These are phyloP conservation scores for Erythrophleum ivorense DNA, from an alignment of 331 rosid genomes.

Conservation along the genomic window DNA sequence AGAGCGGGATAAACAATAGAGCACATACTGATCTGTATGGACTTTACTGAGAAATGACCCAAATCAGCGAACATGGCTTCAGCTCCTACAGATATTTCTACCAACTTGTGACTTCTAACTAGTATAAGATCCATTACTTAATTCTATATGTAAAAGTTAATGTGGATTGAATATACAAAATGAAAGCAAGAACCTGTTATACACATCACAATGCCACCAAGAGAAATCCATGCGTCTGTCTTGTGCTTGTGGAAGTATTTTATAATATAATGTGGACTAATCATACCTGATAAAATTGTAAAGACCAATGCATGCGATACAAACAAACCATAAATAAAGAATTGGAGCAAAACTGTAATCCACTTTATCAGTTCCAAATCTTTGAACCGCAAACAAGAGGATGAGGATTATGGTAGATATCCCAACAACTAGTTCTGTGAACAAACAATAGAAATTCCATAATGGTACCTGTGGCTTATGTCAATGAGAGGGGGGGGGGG, in stretches of 20 bases:
- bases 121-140: too few species aligned
- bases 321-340: constrained; percentile 55
- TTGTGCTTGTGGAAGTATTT: constrained; percentile 57
- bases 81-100: constrained; percentile 43
- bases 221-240: constrained; percentile 66
- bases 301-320: constrained; percentile 56
- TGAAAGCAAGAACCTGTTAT: constrained; percentile 49
- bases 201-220: constrained; percentile 62
- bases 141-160: too few species aligned
- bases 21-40: constrained; percentile 71
- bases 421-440: constrained; percentile 57
- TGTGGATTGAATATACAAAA: neutral
- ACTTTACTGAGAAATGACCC: constrained; percentile 63
- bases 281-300: constrained; percentile 59
- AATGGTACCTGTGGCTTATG: too few species aligned
- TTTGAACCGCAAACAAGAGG: constrained; percentile 52
- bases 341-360: constrained; percentile 69
- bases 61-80: constrained; percentile 74
- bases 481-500: too few species aligned
- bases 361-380: constrained; percentile 71
- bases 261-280: constrained; percentile 53
- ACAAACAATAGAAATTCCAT: neutral
- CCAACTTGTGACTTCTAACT: too few species aligned
- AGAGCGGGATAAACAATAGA: constrained; percentile 59
- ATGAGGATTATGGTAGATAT: constrained; percentile 59